Evolutionary conservation across 176 grass and related monocot species (phyloP).

Genomic region (Eragrostis nindensis): DNA sequence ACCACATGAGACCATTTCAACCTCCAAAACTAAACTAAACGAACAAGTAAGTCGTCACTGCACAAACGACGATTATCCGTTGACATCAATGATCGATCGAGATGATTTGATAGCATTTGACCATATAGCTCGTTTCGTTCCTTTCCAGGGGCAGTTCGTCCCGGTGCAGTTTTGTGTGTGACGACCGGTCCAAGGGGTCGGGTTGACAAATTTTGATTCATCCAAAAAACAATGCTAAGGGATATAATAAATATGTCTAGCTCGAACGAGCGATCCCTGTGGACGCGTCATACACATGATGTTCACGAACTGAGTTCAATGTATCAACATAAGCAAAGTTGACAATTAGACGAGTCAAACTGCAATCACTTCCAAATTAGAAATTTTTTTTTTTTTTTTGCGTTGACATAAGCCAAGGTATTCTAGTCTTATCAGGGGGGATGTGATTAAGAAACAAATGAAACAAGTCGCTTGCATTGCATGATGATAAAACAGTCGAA

Average conservation of each 20-base stretch:
- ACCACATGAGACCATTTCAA: neutral
- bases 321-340: constrained; percentile 37
- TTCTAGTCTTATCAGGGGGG: neutral
- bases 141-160: neutral
- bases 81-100: constrained; percentile 6
- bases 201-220: too few relatives aligned
- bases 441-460: neutral
- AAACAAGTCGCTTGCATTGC: neutral
- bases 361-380: neutral
- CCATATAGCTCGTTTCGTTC: neutral
- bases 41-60: neutral
- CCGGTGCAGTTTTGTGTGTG: neutral
- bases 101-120: constrained; percentile 32
- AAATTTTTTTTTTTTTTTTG: neutral
- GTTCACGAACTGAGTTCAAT: constrained; percentile 6
- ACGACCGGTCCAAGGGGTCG: too few relatives aligned
- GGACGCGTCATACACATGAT: neutral
- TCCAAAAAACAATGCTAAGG: too few relatives aligned
- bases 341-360: constrained; percentile 15
- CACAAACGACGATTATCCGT: neutral
- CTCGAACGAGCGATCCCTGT: neutral
- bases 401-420: neutral
- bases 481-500: neutral
- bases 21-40: neutral
- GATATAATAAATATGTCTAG: too few relatives aligned